Conservation (phyloP, 768 basidiomycete genomes). For the Mrakia gelida region DNA sequence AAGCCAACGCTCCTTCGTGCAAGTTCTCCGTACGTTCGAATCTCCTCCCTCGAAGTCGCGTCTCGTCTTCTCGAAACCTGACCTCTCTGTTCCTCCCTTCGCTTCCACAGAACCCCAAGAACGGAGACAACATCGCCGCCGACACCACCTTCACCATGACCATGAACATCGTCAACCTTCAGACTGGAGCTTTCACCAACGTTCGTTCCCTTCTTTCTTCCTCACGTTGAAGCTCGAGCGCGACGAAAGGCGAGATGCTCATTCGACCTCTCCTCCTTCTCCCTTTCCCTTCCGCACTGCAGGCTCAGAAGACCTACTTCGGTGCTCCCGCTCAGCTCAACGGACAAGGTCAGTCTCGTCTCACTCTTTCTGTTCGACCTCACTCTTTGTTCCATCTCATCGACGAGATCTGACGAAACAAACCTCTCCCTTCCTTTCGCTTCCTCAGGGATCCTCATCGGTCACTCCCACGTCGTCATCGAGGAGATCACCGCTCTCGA, state of each 20-base stretch:
- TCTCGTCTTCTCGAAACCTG: neutral
- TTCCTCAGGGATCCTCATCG: conserved; percentile 52
- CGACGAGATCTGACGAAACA: neutral
- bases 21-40: conserved; percentile 40
- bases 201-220: conserved; percentile 28
- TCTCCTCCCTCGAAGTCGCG: neutral
- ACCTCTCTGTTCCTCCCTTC: neutral
- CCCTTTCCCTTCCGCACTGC: neutral
- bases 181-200: conserved; percentile 24
- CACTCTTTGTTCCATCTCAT: neutral
- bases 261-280: conserved; percentile 14
- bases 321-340: conserved; percentile 20
- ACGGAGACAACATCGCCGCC: conserved; percentile 46
- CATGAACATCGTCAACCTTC: conserved; percentile 48
- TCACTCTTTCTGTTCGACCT: neutral
- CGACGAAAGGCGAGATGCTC: conserved; percentile 43
- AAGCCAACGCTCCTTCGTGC: conserved; percentile 38
- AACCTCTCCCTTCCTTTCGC: conserved; percentile 8
- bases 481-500: conserved; percentile 50
- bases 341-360: neutral
- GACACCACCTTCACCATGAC: conserved; percentile 54
- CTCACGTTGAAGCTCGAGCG: conserved; percentile 36
- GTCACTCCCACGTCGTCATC: conserved; percentile 59
- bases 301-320: conserved; percentile 24
- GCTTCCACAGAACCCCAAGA: conserved; percentile 18